Conservation (phyloP, 306 rosid genomes). For the Malus sylvestris region DNA sequence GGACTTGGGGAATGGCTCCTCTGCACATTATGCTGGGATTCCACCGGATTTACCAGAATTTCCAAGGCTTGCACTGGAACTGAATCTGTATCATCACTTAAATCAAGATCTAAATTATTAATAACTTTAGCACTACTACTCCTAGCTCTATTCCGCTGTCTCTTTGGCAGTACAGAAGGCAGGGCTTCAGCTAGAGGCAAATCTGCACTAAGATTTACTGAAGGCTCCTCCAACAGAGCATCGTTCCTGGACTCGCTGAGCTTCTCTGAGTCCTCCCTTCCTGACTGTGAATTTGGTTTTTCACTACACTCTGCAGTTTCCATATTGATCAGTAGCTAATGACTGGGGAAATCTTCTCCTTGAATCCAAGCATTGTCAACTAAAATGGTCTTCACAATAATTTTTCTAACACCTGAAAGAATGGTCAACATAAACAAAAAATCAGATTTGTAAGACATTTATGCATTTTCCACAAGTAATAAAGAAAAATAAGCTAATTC, state of each 20-base stretch:
- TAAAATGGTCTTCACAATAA: not conserved
- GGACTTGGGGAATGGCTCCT: not conserved
- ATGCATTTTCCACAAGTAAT: not conserved
- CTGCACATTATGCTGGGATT: not conserved
- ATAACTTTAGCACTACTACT: not conserved
- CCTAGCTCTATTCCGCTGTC: not conserved
- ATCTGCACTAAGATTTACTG: not conserved
- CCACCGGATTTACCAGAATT: not conserved
- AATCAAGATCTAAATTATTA: not conserved
- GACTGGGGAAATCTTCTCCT: not conserved
- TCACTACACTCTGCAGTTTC: not conserved
- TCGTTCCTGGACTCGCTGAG: not conserved
- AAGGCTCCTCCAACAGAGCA: not conserved
- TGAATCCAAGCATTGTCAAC: not conserved
- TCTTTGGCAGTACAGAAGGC: not conserved
- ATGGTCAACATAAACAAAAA: not conserved
- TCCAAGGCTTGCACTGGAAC: not conserved
- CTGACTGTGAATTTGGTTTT: not conserved
- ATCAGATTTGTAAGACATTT: not conserved
- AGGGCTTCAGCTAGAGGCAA: not conserved
- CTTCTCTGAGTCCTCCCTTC: conserved; percentile 6
- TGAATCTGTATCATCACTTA: not conserved
- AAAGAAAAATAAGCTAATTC: not conserved
- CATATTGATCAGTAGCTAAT: conserved; percentile 4
- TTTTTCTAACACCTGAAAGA: not conserved